phyloP scores from a whole-genome alignment of 345 rosid genomes.

The Balakata baccata region DNA sequence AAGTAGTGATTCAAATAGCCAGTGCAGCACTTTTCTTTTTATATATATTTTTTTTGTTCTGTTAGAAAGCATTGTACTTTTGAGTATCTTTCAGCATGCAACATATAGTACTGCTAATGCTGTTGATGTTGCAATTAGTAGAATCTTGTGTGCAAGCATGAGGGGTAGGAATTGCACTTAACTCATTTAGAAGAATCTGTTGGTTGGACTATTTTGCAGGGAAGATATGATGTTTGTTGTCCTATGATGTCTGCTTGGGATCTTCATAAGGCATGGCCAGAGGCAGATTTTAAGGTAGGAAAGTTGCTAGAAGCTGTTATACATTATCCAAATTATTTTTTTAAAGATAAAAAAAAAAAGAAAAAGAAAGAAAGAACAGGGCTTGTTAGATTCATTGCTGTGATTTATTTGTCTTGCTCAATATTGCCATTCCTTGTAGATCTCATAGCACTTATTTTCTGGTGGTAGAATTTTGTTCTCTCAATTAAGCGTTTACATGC shows the following conservation, averaged over 20 bases:
- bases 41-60: not conserved
- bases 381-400: too few relatives aligned
- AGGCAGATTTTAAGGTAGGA: slow-evolving; percentile 79
- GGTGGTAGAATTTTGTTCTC: too few relatives aligned
- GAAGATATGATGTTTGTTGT: slow-evolving; percentile 88
- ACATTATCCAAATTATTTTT: too few relatives aligned
- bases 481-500: too few relatives aligned
- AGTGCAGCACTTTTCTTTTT: not conserved
- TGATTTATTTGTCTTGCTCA: too few relatives aligned
- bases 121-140: not conserved
- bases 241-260: slow-evolving; percentile 99
- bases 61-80: not conserved
- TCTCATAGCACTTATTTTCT: too few relatives aligned
- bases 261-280: slow-evolving; percentile 94
- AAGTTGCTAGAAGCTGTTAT: not conserved
- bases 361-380: too few relatives aligned
- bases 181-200: not conserved
- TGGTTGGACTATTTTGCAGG: slow-evolving; percentile 46
- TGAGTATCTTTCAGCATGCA: not conserved
- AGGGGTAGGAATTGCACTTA: not conserved
- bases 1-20: not conserved
- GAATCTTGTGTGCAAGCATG: not conserved
- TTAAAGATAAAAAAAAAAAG: too few relatives aligned
- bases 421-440: too few relatives aligned
- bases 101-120: not conserved